phyloP scores from a whole-genome alignment of 257 asterid genomes.

The Capsicum baccatum region DNA sequence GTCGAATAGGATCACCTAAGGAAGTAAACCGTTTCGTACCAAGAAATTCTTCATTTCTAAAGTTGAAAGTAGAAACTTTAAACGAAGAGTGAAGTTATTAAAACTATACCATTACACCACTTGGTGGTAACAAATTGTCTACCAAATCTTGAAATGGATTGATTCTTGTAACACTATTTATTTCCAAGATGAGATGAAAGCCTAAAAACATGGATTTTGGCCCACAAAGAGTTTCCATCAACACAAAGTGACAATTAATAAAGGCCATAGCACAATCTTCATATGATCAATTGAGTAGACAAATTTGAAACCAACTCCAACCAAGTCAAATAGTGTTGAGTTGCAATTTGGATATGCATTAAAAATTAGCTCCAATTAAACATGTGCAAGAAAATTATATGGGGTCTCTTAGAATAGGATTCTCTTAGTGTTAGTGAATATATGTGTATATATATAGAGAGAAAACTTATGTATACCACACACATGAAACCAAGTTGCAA shows the following conservation, averaged over 20 bases:
- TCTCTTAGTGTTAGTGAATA: not conserved
- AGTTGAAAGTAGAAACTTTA: not conserved
- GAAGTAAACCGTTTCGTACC: not conserved
- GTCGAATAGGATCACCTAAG: not conserved
- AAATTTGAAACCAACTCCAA: conserved; percentile 23
- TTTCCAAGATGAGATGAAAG: conserved; percentile 17
- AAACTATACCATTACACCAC: not conserved
- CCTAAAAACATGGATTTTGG: not conserved
- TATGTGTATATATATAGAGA: not conserved
- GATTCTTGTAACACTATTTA: not conserved
- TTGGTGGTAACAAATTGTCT: not conserved
- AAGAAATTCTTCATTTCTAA: not conserved
- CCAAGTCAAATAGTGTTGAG: conserved; percentile 20
- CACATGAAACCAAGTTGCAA: conserved; percentile 17
- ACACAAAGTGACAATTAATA: not conserved
- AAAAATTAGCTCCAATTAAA: conserved; percentile 8
- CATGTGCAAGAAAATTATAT: not conserved
- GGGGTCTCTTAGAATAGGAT: conserved; percentile 1
- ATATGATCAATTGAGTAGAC: conserved; percentile 19
- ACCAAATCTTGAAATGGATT: not conserved
- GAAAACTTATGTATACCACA: conserved; percentile 17
- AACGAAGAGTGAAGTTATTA: not conserved
- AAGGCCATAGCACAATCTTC: not conserved
- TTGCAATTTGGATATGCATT: conserved; percentile 21
- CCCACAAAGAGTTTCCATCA: conserved; percentile 22